Percentiles rank a stretch among this genome's conserved stretches.
These are phyloP conservation scores for Curvularia lunata DNA, from an alignment of 2,329 filamentous ascomycete genomes.

Conservation along the genomic window DNA sequence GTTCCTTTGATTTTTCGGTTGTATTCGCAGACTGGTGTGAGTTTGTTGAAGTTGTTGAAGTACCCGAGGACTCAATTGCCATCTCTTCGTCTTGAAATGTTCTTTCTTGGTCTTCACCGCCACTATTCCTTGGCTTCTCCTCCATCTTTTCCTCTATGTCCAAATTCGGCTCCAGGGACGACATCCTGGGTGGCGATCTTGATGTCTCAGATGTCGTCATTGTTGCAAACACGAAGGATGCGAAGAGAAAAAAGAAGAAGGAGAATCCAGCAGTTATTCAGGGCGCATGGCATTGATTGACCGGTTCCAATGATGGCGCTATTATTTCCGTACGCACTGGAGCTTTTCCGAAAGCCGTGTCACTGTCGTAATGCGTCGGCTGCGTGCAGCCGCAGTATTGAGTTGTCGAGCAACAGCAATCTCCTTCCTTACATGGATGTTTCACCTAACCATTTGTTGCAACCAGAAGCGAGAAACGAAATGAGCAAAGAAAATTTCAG, in stretches of 20 bases:
- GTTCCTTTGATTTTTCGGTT: background rate
- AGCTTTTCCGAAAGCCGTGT: constrained; percentile 5
- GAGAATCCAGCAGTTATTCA: background rate
- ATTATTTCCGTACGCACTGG: constrained; percentile 8
- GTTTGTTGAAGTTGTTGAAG: constrained; percentile 31
- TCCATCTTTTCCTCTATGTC: background rate
- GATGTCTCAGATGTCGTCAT: background rate
- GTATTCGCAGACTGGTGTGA: constrained; percentile 25
- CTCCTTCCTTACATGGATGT: background rate
- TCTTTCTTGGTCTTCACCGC: constrained; percentile 1
- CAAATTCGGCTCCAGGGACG: background rate
- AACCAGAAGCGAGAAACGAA: background rate
- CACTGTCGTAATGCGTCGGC: constrained; percentile 12
- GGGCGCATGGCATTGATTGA: background rate
- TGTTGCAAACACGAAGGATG: background rate
- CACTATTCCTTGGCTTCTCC: constrained; percentile 16
- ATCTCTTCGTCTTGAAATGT: constrained; percentile 23
- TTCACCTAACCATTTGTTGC: background rate
- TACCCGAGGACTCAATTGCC: constrained; percentile 32
- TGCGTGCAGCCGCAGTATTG: constrained; percentile 10
- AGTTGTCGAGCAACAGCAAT: background rate
- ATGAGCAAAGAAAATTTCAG: background rate
- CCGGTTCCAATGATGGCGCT: background rate
- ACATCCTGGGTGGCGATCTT: constrained; percentile 6
- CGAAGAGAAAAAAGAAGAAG: background rate